Percentiles rank a stretch among this genome's conserved stretches.
phyloP scores from a whole-genome alignment of 352 stramenopile genomes.

The Phytopythium montanum region DNA sequence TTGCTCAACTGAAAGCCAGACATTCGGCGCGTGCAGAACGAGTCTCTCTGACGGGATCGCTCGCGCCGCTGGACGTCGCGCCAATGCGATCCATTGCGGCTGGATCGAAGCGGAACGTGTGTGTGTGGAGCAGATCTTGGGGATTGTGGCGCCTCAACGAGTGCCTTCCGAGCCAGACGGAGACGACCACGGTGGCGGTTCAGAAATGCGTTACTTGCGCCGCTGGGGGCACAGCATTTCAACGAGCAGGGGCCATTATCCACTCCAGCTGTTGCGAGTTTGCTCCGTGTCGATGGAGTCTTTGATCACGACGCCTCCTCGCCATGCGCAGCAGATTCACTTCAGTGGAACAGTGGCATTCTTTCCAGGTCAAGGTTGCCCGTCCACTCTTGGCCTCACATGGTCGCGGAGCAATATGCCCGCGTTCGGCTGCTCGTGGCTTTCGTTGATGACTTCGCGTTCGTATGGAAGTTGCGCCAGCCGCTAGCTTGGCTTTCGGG shows the following conservation, averaged over 20 bases:
- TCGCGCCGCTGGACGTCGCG: background rate
- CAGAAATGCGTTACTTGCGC: constrained; percentile 1
- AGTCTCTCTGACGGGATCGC: background rate
- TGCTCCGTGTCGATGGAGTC: no score
- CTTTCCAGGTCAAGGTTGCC: background rate
- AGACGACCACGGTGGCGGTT: background rate
- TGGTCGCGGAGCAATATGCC: no score
- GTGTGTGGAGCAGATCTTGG: background rate
- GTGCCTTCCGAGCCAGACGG: background rate
- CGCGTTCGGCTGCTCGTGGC: no score
- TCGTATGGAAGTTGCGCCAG: no score
- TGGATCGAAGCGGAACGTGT: background rate
- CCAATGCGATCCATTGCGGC: no score
- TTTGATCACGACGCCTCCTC: no score
- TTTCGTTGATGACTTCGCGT: no score
- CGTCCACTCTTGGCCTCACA: background rate
- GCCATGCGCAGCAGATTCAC: no score
- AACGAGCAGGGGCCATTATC: background rate
- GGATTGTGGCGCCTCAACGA: background rate
- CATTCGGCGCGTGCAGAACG: no score
- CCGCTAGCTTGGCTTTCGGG: no score
- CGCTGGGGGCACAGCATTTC: background rate
- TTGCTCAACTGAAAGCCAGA: no score
- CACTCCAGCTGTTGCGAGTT: no score
- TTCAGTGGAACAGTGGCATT: background rate